A percentile compares a stretch with the other conserved stretches of the same genome.
Evolutionary conservation across 2,329 filamentous ascomycete species (phyloP).

Genomic region (Arachnomyces sp.): DNA sequence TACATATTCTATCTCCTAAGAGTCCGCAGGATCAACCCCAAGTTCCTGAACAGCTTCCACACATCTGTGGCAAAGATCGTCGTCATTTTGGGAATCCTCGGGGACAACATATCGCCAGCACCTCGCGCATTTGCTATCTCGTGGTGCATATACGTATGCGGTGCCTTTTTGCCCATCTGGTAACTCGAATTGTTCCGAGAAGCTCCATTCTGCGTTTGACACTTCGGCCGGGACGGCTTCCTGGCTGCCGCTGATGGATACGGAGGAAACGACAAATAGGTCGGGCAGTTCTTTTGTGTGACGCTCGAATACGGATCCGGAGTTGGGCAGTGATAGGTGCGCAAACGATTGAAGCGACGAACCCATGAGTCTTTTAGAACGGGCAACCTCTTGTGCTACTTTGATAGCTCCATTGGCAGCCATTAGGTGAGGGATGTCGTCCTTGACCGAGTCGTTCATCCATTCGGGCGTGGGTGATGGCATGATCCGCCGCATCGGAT

Average conservation of each 20-base stretch:
- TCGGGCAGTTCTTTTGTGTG: constrained; percentile 47
- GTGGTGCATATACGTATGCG: constrained; percentile 41
- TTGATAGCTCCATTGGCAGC: constrained; percentile 62
- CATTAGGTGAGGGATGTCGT: constrained; percentile 34
- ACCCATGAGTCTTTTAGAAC: constrained; percentile 64
- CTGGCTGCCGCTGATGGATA: constrained; percentile 43
- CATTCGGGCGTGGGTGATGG: constrained; percentile 26
- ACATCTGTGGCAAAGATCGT: constrained; percentile 66
- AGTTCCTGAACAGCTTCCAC: constrained; percentile 52
- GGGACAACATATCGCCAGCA: constrained; percentile 84
- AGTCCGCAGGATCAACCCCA: constrained; percentile 8
- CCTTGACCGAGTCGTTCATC: constrained; percentile 43
- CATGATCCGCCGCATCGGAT: constrained; percentile 38
- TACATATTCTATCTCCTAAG: too few species aligned
- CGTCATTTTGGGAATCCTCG: constrained; percentile 38
- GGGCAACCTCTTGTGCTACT: constrained; percentile 63
- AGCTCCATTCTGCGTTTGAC: constrained; percentile 33
- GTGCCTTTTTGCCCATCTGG: constrained; percentile 24
- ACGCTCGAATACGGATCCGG: constrained; percentile 20
- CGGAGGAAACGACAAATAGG: constrained; percentile 62
- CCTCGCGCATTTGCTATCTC: constrained; percentile 64
- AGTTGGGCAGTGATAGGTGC: constrained; percentile 24
- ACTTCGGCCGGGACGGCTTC: constrained; percentile 22
- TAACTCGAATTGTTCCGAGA: constrained; percentile 35
- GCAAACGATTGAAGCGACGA: constrained; percentile 75